These are phyloP conservation scores for Glebionis coronaria DNA, from an alignment of 129 eudicot genomes.

Conservation along the genomic window DNA sequence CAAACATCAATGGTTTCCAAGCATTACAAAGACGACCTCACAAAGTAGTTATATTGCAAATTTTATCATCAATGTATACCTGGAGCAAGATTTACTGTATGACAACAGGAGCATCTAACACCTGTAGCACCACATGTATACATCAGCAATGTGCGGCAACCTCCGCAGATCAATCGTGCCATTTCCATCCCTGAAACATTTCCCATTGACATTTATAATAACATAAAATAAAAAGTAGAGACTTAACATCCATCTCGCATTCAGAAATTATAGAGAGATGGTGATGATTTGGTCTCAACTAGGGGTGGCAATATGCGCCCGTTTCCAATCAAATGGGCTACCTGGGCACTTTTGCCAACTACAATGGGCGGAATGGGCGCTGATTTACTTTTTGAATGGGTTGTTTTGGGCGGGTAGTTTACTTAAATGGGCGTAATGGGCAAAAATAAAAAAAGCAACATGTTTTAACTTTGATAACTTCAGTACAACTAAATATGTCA, in stretches of 20 bases:
- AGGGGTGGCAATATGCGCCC: too few species aligned
- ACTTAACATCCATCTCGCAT: not conserved
- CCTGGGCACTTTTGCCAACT: too few species aligned
- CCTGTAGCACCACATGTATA: conserved; percentile 83
- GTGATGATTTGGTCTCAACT: not conserved
- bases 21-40: not conserved
- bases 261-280: not conserved
- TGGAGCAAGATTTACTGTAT: conserved; percentile 70
- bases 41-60: not conserved
- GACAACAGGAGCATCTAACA: conserved; percentile 85
- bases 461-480: too few species aligned
- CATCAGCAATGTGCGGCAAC: conserved; percentile 80
- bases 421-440: too few species aligned
- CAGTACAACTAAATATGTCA: too few species aligned
- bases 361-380: too few species aligned
- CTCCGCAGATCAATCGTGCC: conserved; percentile 80
- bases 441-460: too few species aligned
- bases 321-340: too few species aligned
- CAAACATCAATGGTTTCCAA: conserved; percentile 2
- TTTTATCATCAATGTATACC: conserved; percentile 35
- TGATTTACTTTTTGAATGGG: too few species aligned
- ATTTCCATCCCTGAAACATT: conserved; percentile 64
- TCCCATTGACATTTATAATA: not conserved
- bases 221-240: not conserved
- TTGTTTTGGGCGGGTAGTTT: too few species aligned